Base-by-base conservation (phyloP, 2,329 filamentous ascomycete species). In the Dothiorella sarmentorum region DNA sequence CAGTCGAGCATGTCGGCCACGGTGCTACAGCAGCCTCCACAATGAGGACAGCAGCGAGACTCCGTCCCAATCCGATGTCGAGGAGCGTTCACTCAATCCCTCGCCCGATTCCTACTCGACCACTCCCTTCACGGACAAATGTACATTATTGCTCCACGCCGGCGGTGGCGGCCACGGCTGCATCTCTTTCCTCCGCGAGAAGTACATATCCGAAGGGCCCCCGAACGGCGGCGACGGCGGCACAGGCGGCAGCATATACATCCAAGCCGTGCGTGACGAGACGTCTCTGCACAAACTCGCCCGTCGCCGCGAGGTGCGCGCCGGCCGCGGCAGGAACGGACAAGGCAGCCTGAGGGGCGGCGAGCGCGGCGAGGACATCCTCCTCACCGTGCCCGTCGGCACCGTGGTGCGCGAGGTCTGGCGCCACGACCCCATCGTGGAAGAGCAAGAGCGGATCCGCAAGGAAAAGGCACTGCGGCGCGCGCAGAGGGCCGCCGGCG, bases 211-310 rank as follows among this genome's bases (percentile, higher is more conserved):
- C 43, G 87, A 96, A 63, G 94, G 94, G 0, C 94, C 94, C 10
- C 85, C 94, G 9, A 97, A 99, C 72, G 94, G 94, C 49, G 94
- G 94, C 61, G 91, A 99, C 70, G 94, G 94, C 40, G 94, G 94
- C 4, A 88, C 85, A 58, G 94, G 94, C 62, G 94, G 94, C 37
- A 95, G 89, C 67, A 80, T 99, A 64, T 97, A 96, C 72, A 95
- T 99, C 60, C 93, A 97, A 75, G 92, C 94, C 7, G 85, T 96
- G 1, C 86, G 89, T 57, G 91, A 91, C 60, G 89, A 97, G 74
- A 97, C 91, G 0, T 96, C 91, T 56, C 76, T 99, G 61, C 92
- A 97, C 76, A 97, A 97, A 75, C 80, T 99, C 9, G 88, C 90
- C 1, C 82, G 93, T 38, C 80, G 87, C 64, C 85, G 90, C 2